phyloP scores from a whole-genome alignment of 23 red algal species.

The Cyanidiococcus yangmingshanensis region DNA sequence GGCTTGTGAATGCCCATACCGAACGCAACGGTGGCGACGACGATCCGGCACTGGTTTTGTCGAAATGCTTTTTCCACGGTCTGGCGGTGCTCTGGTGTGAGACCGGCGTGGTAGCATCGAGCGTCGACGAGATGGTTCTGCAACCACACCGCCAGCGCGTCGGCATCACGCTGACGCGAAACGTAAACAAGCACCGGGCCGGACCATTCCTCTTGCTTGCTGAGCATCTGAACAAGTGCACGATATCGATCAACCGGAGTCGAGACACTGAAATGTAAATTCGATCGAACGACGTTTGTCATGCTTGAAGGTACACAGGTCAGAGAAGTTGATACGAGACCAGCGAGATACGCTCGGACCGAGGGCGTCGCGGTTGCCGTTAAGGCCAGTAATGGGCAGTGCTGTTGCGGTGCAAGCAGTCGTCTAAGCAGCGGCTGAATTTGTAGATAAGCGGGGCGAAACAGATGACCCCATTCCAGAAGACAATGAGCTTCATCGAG shows the following conservation, averaged over 20 bases:
- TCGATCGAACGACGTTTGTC: constrained; percentile 14
- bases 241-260: not conserved
- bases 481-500: constrained; percentile 77
- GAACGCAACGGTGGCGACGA: constrained; percentile 72
- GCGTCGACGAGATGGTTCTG: constrained; percentile 33
- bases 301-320: not conserved
- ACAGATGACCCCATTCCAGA: constrained; percentile 47
- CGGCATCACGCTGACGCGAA: constrained; percentile 21
- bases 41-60: constrained; percentile 27
- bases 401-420: constrained; percentile 24
- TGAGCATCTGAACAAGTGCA: constrained; percentile 14
- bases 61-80: constrained; percentile 45
- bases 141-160: constrained; percentile 21
- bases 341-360: constrained; percentile 20
- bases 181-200: constrained; percentile 29
- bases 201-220: not conserved
- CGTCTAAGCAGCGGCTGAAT: constrained; percentile 34
- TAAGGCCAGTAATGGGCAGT: constrained; percentile 41
- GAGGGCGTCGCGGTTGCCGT: constrained; percentile 53
- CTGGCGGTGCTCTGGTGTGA: constrained; percentile 54
- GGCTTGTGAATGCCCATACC: constrained; percentile 51
- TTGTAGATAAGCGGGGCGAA: constrained; percentile 44
- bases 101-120: constrained; percentile 72
- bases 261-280: constrained; percentile 21
- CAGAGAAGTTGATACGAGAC: constrained; percentile 5